Base-by-base conservation (phyloP, 176 grass and related monocot species). In the Coix lacrymajobi region DNA sequence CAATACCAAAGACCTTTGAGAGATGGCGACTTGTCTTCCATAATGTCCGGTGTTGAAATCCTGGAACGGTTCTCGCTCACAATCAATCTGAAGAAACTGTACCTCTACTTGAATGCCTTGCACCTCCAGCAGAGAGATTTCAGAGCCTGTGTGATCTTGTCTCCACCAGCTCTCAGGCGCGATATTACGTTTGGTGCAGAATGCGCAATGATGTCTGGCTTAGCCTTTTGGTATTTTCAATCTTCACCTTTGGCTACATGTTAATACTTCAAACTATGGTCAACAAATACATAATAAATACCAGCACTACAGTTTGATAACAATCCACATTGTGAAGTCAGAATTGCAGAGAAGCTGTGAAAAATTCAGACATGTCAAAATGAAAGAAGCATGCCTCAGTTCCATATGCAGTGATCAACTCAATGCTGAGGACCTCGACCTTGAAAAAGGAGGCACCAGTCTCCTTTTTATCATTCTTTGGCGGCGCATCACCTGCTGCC, bases 351-450 rank as follows among this genome's bases (percentile, higher is more conserved):
- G 4, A 38, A 22, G 30, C 3, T 20, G 0, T 0, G 2, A 11
- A 49, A 6, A 51, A 52, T 22, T 48, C 22, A 40, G 8, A 11
- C 11, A 28, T 73, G 64, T 72, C 41, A 71, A 36, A 44, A 77
- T 82, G 28, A 51, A 80, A 69, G 19, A 22, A 32, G 39, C 30
- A 62, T 85, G 63, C 92, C 90, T 95, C 92, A 33, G 89, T 95
- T 86, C 96, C 92, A 83, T 90, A 93, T 57, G 96, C 88, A 86
- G 96, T 90, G 71, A 91, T 85, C 78, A 98, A 80, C 75, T 98
- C 92, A 80, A 95, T 98, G 81, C 88, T 91, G 29, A 89, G 72
- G 73, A 95, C 87, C 79, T 98, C 96, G 33, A 98, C 86, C 80
- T 93, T 98, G 69, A 92, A 90, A 86, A 98, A 95, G 65, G 83